Evolutionary conservation across 306 rosid species (phyloP).

Genomic region (Castanospermum australe): DNA sequence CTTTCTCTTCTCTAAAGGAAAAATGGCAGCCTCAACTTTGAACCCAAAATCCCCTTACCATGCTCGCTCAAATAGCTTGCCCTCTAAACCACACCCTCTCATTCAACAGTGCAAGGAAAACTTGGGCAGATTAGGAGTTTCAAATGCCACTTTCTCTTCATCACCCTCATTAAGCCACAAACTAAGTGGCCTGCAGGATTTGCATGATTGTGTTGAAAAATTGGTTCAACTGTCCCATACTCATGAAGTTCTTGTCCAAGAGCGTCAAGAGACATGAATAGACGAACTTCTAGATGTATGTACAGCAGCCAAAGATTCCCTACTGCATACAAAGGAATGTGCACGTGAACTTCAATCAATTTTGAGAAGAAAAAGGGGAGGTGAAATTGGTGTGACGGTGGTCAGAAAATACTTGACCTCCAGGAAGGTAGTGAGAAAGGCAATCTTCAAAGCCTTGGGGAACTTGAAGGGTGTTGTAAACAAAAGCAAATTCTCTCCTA

Average conservation of each 20-base stretch:
- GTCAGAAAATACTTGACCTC: constrained; percentile 14
- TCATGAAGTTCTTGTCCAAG: neutral
- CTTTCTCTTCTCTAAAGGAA: neutral
- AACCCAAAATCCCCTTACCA: neutral
- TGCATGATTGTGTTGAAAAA: neutral
- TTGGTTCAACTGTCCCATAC: neutral
- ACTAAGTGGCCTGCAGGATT: neutral
- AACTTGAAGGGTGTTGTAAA: neutral
- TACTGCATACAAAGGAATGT: constrained; percentile 21
- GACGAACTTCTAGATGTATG: constrained; percentile 3
- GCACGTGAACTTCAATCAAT: constrained; percentile 15
- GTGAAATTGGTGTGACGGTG: neutral
- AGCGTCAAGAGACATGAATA: neutral
- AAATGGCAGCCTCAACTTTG: neutral
- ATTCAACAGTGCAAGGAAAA: neutral
- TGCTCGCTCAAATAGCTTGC: constrained; percentile 12
- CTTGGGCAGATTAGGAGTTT: neutral
- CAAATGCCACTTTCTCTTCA: neutral
- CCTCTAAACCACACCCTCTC: neutral
- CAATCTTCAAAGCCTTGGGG: neutral
- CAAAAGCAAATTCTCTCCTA: neutral
- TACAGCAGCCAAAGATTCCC: neutral
- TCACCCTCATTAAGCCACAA: neutral
- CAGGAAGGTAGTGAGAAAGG: constrained; percentile 16
- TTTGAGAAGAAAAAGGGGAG: constrained; percentile 3